phyloP scores from a whole-genome alignment of 2,329 filamentous ascomycete species.

The Claviceps cyperi region DNA sequence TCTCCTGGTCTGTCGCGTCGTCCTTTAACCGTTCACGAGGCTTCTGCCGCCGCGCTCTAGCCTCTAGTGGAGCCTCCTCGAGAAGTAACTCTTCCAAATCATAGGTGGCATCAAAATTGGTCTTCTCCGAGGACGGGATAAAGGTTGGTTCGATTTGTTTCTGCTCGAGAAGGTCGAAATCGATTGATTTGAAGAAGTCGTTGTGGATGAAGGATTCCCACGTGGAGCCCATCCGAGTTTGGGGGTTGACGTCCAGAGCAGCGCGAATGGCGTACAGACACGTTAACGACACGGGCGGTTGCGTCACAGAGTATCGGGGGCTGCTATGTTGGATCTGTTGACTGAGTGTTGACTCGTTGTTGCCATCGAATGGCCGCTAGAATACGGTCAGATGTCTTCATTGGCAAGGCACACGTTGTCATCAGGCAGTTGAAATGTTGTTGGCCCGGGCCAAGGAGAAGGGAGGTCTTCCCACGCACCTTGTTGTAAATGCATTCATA shows the following conservation, averaged over 20 bases:
- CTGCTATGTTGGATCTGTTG: constrained; percentile 67
- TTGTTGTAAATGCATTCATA: constrained; percentile 99
- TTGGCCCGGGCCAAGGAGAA: too few relatives aligned
- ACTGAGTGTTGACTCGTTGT: constrained; percentile 66
- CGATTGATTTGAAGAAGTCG: constrained; percentile 74
- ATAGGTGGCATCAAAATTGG: constrained; percentile 97
- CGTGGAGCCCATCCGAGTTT: constrained; percentile 68
- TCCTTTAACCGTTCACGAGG: constrained; percentile 83
- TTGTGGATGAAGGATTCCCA: constrained; percentile 80
- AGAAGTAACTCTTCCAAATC: constrained; percentile 86
- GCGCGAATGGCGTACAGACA: constrained; percentile 82
- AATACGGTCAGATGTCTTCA: too few relatives aligned
- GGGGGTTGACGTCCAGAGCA: constrained; percentile 66
- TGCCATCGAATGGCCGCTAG: constrained; percentile 84
- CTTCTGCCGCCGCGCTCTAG: constrained; percentile 82
- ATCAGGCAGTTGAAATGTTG: too few relatives aligned
- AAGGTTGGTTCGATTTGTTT: constrained; percentile 89
- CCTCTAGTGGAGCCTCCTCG: constrained; percentile 90
- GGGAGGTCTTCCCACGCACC: constrained; percentile 32
- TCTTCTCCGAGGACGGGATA: constrained; percentile 88
- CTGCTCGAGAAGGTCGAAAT: constrained; percentile 70
- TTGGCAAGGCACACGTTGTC: too few relatives aligned
- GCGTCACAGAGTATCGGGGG: constrained; percentile 83
- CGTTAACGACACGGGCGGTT: constrained; percentile 73
- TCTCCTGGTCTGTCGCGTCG: constrained; percentile 89